Conservation (phyloP, 2,329 filamentous ascomycete genomes). For the Fusarium sp. region DNA sequence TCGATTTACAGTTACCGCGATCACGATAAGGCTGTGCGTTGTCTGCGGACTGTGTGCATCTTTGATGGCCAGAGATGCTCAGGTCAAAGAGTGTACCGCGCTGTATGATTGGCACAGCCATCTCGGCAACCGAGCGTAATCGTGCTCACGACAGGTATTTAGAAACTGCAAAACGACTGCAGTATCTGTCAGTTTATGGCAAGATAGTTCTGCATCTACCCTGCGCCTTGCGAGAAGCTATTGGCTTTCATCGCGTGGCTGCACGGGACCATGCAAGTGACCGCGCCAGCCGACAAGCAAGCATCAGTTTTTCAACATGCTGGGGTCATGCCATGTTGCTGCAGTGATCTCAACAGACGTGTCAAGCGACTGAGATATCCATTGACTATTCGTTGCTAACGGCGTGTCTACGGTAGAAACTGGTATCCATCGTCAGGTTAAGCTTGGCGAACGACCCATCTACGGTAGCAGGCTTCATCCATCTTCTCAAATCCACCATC, state of each 20-base stretch:
- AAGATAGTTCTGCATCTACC: constrained; percentile 25
- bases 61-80: constrained; percentile 17
- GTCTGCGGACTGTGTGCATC: constrained; percentile 7
- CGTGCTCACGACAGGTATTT: constrained; percentile 4
- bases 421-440: constrained; percentile 20
- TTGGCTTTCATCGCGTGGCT: constrained; percentile 26
- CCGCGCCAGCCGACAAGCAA: constrained; percentile 20
- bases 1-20: constrained; percentile 16
- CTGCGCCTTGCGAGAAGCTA: constrained; percentile 17
- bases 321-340: constrained; percentile 38
- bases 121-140: constrained; percentile 8
- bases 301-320: constrained; percentile 10
- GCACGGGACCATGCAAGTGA: constrained; percentile 27
- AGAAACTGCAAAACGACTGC: neutral
- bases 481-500: constrained; percentile 20
- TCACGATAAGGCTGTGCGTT: constrained; percentile 16
- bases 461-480: constrained; percentile 7
- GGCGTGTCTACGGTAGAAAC: constrained; percentile 18
- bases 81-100: constrained; percentile 21
- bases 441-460: constrained; percentile 27
- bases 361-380: constrained; percentile 18
- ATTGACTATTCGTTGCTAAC: constrained; percentile 26
- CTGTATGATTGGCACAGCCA: constrained; percentile 5
- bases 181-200: constrained; percentile 14
- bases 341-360: constrained; percentile 28